phyloP scores from a whole-genome alignment of 2,329 filamentous ascomycete genomes.

The Claviceps sp. region DNA sequence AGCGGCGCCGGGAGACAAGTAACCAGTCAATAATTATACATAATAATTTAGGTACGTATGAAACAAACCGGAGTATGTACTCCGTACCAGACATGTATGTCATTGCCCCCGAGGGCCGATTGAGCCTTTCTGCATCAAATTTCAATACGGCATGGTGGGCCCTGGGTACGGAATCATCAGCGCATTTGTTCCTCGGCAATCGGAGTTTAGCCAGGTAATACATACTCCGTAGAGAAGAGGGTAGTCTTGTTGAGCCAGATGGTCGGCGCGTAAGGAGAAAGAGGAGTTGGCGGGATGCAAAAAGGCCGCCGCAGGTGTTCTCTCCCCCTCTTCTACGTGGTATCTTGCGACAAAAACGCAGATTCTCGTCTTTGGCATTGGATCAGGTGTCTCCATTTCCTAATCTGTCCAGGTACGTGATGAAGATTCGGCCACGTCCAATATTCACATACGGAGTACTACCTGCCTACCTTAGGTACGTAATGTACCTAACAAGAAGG shows the following conservation, averaged over 20 bases:
- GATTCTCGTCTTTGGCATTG: not conserved
- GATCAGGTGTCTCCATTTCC: not conserved
- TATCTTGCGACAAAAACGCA: not conserved
- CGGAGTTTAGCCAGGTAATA: not conserved
- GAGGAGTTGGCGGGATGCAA: not conserved
- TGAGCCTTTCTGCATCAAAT: not conserved
- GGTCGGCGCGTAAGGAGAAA: not conserved
- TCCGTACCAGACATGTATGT: not conserved
- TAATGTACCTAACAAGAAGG: not conserved
- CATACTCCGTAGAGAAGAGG: not conserved
- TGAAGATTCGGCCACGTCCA: not conserved
- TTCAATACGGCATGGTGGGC: not conserved
- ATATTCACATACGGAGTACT: not conserved
- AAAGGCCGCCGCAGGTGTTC: conserved; percentile 1
- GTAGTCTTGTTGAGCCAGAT: not conserved
- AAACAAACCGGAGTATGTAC: too few species aligned
- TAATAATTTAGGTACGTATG: too few species aligned
- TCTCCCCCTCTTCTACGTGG: not conserved
- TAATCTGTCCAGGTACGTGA: not conserved
- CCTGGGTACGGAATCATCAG: not conserved
- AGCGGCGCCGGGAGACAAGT: not conserved
- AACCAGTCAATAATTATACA: too few species aligned
- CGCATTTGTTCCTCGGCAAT: conserved; percentile 3
- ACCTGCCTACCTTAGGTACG: not conserved
- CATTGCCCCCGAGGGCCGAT: not conserved